Conservation (phyloP, 2,329 filamentous ascomycete species). For the Penicillium sp. region DNA sequence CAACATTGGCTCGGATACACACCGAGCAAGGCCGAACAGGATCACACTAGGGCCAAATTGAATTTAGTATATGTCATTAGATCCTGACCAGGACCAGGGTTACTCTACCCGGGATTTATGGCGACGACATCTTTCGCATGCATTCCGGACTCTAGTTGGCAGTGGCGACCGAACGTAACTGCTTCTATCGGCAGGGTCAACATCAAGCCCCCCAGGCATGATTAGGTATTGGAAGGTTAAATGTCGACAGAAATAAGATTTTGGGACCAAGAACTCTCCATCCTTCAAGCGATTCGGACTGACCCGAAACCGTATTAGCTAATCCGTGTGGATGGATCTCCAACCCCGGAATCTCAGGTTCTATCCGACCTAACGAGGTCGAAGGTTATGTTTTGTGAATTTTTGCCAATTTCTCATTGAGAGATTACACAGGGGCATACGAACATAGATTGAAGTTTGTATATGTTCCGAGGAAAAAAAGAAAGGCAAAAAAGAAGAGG, state of each 20-base stretch:
- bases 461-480: not conserved
- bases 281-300: not conserved
- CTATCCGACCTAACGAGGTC: not conserved
- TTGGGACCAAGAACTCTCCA: not conserved
- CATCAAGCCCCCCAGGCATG: not conserved
- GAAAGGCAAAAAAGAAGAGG: not conserved
- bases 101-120: constrained; percentile 31
- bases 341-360: not conserved
- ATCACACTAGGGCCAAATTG: constrained; percentile 29
- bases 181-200: not conserved
- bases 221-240: not conserved
- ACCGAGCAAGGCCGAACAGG: constrained; percentile 34
- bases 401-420: not conserved
- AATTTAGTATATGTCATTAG: not conserved
- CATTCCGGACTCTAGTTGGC: constrained; percentile 30
- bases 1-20: constrained; percentile 30
- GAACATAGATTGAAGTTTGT: not conserved
- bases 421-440: not conserved
- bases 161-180: constrained; percentile 3
- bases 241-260: not conserved
- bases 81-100: not conserved
- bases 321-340: not conserved
- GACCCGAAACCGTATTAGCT: not conserved
- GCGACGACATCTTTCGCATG: constrained; percentile 31
- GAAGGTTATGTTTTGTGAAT: not conserved